Percentiles rank a stretch among this genome's conserved stretches.
phyloP scores from a whole-genome alignment of 2,329 filamentous ascomycete species.

The Aspergillus novofumigatus region DNA sequence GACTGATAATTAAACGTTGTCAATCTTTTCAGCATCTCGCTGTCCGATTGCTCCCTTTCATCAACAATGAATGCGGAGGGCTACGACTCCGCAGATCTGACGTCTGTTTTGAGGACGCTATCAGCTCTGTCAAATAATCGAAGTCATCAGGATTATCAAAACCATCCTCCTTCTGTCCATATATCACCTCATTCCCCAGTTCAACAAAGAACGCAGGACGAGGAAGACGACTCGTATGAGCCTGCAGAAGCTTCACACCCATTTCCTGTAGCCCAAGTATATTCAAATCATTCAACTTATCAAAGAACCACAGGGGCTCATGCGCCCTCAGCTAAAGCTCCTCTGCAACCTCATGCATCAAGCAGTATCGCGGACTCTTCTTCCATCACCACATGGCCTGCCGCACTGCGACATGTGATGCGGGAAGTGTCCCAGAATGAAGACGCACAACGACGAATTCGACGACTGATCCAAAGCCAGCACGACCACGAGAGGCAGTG shows the following conservation, averaged over 20 bases:
- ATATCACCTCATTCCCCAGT: not conserved
- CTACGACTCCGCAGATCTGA: slow-evolving; percentile 34
- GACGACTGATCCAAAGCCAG: slow-evolving; percentile 59
- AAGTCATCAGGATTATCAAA: slow-evolving; percentile 2
- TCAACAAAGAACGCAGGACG: not conserved
- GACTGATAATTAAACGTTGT: not conserved
- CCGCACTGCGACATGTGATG: slow-evolving; percentile 50
- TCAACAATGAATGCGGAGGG: slow-evolving; percentile 12
- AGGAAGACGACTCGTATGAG: slow-evolving; percentile 15
- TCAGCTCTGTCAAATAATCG: slow-evolving; percentile 30
- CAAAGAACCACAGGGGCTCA: not conserved
- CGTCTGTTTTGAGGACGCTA: slow-evolving; percentile 40
- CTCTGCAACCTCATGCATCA: not conserved
- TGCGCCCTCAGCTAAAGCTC: slow-evolving; percentile 6
- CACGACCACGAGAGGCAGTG: slow-evolving; percentile 60
- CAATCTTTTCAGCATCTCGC: not conserved
- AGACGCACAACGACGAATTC: slow-evolving; percentile 42
- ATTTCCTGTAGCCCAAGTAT: not conserved
- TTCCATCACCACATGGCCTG: slow-evolving; percentile 49
- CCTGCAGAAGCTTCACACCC: slow-evolving; percentile 12
- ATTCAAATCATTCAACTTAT: not conserved
- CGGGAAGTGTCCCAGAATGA: slow-evolving; percentile 45
- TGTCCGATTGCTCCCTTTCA: not conserved
- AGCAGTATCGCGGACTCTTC: slow-evolving; percentile 34
- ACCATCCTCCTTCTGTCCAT: not conserved